A percentile compares a stretch with the other conserved stretches of the same genome.
These are phyloP conservation scores for Sphenostylis stenocarpa DNA, from an alignment of 306 rosid species.

Conservation along the genomic window DNA sequence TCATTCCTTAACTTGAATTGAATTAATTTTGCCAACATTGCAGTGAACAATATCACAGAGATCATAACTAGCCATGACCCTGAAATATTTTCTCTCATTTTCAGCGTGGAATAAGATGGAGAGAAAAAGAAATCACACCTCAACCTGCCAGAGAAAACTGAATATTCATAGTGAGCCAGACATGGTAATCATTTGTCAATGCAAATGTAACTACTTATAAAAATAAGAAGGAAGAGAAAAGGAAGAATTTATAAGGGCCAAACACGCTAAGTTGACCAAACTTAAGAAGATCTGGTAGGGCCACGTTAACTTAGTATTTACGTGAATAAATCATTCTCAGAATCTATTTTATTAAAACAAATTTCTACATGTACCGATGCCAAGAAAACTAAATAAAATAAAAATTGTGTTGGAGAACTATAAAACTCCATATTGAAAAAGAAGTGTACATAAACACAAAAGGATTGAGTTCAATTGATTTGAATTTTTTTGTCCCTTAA, in stretches of 20 bases:
- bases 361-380: conserved; percentile 14
- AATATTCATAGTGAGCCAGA: conserved; percentile 19
- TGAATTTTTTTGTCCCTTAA: not conserved
- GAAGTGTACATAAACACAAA: not conserved
- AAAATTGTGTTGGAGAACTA: not conserved
- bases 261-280: conserved; percentile 49
- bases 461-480: not conserved
- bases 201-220: conserved; percentile 22
- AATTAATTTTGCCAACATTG: conserved; percentile 39
- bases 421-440: not conserved
- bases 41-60: conserved; percentile 33
- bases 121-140: conserved; percentile 22
- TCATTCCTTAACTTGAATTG: conserved; percentile 27
- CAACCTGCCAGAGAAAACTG: conserved; percentile 35
- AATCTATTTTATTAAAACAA: conserved; percentile 27
- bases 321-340: conserved; percentile 39
- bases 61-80: conserved; percentile 43
- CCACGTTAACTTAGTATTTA: conserved; percentile 34
- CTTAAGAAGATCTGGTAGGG: conserved; percentile 45
- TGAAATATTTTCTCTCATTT: conserved; percentile 50
- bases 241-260: conserved; percentile 20
- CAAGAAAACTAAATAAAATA: conserved; percentile 23
- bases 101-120: conserved; percentile 34
- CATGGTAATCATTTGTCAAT: conserved; percentile 33
- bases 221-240: not conserved